Base-by-base conservation (phyloP, 805 yeast species). In the Schizosaccharomyces osmophilus region DNA sequence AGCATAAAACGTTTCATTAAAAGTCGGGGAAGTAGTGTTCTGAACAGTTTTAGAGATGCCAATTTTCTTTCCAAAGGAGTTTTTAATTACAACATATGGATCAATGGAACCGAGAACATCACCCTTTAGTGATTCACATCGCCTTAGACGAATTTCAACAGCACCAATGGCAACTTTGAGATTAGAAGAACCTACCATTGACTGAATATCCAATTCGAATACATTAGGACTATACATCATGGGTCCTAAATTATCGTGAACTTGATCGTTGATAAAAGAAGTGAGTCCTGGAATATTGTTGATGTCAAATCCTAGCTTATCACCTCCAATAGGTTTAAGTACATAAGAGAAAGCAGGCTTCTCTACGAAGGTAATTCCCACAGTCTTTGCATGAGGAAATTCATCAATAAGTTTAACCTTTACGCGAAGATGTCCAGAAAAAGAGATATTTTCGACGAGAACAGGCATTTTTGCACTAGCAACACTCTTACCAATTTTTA, bases 331-430 rank as follows among this genome's bases (percentile, higher is more conserved):
- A n/a, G 84, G 79, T 65, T 79, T 82, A 57, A 87, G 78, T 62
- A 81, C 79, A 70, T 89, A 93, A 72, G 94, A 98, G 71, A 90
- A 80, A 65, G 83, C 79, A 8, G 97, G 97, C 45, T 93, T 83
- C 63, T 87, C 90, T 72, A 88, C 75, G 65, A 94, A 74, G 19
- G 95, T 83, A 39, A 93, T 80, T 68, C 85, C 89, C 26, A 88
- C 82, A 0, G 96, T 89, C 71, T 93, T 94, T 64, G 93, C 77
- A 73, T 93, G 97, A 2, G 99, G 99, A 72, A 85, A 88, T 9
- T 86, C 77, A 2, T 87, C 72, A 84, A 87, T 90, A 83, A 93
- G 82, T 76, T 88, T 85, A 69, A 94, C 72, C 68, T 97, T 78
- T 61, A 93, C 81, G 71, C 97, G 80, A 59, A 83, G 79, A 64